Evolutionary conservation across 148 eudicot species (phyloP).

Genomic region (Fagopyrum homotropicum): DNA sequence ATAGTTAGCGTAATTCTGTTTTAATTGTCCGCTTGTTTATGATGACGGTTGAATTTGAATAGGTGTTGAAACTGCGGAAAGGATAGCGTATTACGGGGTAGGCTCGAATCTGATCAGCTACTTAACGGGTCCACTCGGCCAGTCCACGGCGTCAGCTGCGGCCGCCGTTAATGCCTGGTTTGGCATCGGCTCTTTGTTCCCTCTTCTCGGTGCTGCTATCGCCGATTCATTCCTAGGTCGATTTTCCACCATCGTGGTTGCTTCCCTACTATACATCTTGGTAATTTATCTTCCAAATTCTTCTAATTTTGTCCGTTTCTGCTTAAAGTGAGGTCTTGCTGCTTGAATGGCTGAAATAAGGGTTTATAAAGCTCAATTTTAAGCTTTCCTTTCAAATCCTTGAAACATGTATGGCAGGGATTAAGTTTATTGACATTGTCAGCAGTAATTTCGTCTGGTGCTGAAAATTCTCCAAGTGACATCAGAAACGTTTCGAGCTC

Average conservation of each 20-base stretch:
- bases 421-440: constrained; percentile 51
- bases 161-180: constrained; percentile 39
- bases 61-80: constrained; percentile 29
- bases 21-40: background rate
- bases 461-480: background rate
- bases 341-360: background rate
- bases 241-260: constrained; percentile 23
- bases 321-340: background rate
- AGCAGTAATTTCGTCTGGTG: constrained; percentile 32
- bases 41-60: background rate
- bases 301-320: background rate
- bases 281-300: constrained; percentile 17
- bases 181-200: constrained; percentile 33
- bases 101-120: constrained; percentile 16
- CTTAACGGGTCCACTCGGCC: constrained; percentile 32
- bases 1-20: background rate
- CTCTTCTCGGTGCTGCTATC: constrained; percentile 37
- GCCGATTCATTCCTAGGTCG: constrained; percentile 44
- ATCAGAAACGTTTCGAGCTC: constrained; percentile 20
- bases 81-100: constrained; percentile 8
- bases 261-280: constrained; percentile 35
- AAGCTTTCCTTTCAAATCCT: background rate
- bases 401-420: constrained; percentile 31
- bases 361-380: background rate
- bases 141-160: constrained; percentile 41